These are phyloP conservation scores for Syzygium grande DNA, from an alignment of 345 rosid genomes.

Conservation along the genomic window DNA sequence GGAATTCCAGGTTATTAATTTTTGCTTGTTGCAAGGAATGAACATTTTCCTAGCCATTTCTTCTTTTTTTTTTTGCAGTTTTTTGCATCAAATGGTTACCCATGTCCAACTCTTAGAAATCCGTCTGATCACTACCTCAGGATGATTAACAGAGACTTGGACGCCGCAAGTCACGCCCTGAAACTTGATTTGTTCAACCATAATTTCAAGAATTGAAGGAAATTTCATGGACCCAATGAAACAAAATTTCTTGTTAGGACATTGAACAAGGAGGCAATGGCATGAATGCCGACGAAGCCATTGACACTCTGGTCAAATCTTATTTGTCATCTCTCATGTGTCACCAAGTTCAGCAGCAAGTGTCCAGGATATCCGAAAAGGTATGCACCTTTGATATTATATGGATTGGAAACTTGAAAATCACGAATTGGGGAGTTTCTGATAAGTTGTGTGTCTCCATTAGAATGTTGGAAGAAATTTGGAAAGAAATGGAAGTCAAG, in stretches of 20 bases:
- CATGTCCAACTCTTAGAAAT: not conserved
- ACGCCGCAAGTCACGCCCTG: conserved; percentile 10
- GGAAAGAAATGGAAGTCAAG: conserved; percentile 17
- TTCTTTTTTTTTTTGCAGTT: conserved; percentile 12
- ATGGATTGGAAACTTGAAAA: not conserved
- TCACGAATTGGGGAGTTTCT: not conserved
- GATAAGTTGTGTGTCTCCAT: not conserved
- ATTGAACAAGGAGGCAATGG: conserved; percentile 23
- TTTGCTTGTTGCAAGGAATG: not conserved
- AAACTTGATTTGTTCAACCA: no score
- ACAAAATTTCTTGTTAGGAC: conserved; percentile 15
- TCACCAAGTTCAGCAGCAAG: conserved; percentile 14
- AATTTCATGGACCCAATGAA: not conserved
- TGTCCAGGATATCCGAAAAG: conserved; percentile 17
- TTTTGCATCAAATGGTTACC: conserved; percentile 33
- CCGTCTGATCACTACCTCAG: conserved; percentile 8
- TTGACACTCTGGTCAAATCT: conserved; percentile 18
- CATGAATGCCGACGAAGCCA: conserved; percentile 30
- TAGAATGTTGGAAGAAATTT: not conserved
- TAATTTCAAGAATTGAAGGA: not conserved
- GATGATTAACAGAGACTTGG: conserved; percentile 38
- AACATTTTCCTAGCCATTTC: not conserved
- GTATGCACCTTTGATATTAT: conserved; percentile 1
- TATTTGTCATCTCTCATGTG: conserved; percentile 24
- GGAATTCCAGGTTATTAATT: not conserved